A percentile compares a stretch with the other conserved stretches of the same genome.
phyloP scores from a whole-genome alignment of 1,284 basidiomycete genomes.

The Ustilago trichophora region DNA sequence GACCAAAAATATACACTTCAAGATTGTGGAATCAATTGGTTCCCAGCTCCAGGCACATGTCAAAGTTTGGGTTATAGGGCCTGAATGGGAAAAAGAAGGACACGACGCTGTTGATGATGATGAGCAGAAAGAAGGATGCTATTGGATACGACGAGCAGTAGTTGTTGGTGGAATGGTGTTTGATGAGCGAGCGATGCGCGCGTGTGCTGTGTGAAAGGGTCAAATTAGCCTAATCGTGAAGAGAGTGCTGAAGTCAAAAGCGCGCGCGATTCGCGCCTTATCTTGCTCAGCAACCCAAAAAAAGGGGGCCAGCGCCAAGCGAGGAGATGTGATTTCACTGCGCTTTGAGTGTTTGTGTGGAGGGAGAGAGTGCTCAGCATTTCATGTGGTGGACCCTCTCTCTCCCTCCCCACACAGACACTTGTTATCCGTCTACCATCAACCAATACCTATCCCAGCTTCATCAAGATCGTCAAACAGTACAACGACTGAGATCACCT shows the following conservation, averaged over 20 bases:
- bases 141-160: no score
- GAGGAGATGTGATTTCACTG: background rate
- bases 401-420: no score
- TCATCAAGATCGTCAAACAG: background rate
- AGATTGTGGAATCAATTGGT: background rate
- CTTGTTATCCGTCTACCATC: background rate
- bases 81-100: no score
- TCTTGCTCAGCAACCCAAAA: background rate
- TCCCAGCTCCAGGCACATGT: background rate
- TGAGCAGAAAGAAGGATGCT: no score
- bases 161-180: background rate
- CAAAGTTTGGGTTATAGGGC: background rate
- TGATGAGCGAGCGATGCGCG: no score
- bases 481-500: no score
- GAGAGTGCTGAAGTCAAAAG: background rate
- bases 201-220: no score
- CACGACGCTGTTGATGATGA: no score
- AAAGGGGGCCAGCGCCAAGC: slow-evolving; percentile 1
- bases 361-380: slow-evolving; percentile 5
- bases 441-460: background rate
- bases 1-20: slow-evolving; percentile 1
- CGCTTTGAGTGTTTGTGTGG: slow-evolving; percentile 2
- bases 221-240: no score
- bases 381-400: slow-evolving; percentile 2
- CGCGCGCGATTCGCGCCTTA: background rate